Evolutionary conservation across 2,329 filamentous ascomycete species (phyloP).

Genomic region (Neophaeococcomyces mojaviensis): DNA sequence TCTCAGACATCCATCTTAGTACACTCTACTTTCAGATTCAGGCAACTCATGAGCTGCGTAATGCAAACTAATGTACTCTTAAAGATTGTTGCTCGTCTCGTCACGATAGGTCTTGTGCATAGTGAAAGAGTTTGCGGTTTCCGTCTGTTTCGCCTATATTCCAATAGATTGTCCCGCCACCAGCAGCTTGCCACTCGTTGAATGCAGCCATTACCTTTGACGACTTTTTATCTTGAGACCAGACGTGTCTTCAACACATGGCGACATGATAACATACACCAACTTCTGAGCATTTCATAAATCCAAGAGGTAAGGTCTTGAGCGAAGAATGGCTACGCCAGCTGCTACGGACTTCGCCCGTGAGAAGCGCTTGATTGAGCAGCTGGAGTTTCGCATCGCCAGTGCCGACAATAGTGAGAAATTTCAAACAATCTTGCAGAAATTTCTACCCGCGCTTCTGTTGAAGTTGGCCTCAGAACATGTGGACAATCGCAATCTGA

Average conservation of each 20-base stretch:
- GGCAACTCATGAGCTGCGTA: too few species aligned
- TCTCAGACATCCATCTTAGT: too few species aligned
- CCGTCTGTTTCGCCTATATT: background rate
- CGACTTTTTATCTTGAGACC: background rate
- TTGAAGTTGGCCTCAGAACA: slow-evolving; percentile 80
- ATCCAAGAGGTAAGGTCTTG: background rate
- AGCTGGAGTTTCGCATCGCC: slow-evolving; percentile 76
- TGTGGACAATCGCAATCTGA: slow-evolving; percentile 70
- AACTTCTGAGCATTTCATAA: background rate
- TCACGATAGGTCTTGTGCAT: background rate
- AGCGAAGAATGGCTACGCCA: background rate
- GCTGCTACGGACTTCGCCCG: slow-evolving; percentile 47
- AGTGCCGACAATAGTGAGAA: slow-evolving; percentile 78
- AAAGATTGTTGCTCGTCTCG: too few species aligned
- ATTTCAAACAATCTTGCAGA: slow-evolving; percentile 67
- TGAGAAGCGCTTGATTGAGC: slow-evolving; percentile 75
- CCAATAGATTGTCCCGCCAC: background rate
- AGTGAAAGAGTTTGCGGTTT: background rate
- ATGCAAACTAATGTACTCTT: too few species aligned
- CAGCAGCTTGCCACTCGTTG: background rate
- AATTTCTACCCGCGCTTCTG: slow-evolving; percentile 72
- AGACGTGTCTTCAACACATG: background rate
- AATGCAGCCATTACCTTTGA: background rate
- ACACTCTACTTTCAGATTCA: too few species aligned
- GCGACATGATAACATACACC: background rate